A percentile compares a stretch with the other conserved stretches of the same genome.
Evolutionary conservation across 345 rosid species (phyloP).

Genomic region (Toxicodendron radicans): DNA sequence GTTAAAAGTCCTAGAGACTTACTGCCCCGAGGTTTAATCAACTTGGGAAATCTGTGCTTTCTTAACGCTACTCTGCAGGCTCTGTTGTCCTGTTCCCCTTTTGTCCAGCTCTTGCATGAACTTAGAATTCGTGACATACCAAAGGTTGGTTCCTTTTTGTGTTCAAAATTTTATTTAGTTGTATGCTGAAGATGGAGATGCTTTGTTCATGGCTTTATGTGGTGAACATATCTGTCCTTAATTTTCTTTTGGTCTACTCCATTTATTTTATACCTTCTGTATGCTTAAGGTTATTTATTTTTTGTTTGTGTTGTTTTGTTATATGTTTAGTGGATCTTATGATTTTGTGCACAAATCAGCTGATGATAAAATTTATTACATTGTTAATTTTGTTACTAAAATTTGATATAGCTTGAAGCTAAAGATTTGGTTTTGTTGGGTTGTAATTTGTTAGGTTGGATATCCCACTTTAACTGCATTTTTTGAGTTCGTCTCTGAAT

Average conservation of each 20-base stretch:
- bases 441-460: conserved; percentile 52
- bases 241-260: neutral
- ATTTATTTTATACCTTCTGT: neutral
- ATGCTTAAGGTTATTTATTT: neutral
- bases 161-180: neutral
- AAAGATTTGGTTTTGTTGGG: conserved; percentile 11
- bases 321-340: neutral
- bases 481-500: conserved; percentile 59
- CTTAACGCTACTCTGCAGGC: conserved; percentile 94
- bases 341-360: neutral
- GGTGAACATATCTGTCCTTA: neutral
- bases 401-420: neutral
- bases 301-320: neutral
- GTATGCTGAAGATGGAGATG: neutral
- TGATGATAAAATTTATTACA: neutral
- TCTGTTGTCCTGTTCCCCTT: conserved; percentile 80
- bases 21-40: conserved; percentile 79
- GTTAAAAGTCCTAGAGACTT: conserved; percentile 37
- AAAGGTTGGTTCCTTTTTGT: conserved; percentile 45
- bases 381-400: neutral
- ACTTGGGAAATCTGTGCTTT: conserved; percentile 86
- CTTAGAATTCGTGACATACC: conserved; percentile 54
- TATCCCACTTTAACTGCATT: conserved; percentile 81
- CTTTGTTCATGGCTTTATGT: neutral
- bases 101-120: conserved; percentile 73